A percentile compares a stretch with the other conserved stretches of the same genome.
These are phyloP conservation scores for Combretum micranthum DNA, from an alignment of 345 rosid genomes.

Conservation along the genomic window DNA sequence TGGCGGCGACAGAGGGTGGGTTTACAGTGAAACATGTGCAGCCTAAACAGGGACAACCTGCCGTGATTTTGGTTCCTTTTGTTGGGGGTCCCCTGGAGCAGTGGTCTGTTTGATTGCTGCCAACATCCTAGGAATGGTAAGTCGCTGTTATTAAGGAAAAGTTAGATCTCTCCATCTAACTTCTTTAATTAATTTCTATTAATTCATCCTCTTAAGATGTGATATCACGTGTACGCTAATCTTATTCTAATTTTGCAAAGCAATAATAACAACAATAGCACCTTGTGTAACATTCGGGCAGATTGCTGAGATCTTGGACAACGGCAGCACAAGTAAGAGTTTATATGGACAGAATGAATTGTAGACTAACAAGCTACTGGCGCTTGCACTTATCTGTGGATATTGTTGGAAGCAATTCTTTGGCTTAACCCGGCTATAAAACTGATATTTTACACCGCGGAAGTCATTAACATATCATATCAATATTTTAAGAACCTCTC, in stretches of 20 bases:
- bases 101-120: constrained; percentile 13
- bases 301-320: constrained; percentile 11
- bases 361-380: too few relatives aligned
- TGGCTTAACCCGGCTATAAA: too few relatives aligned
- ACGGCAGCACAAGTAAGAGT: constrained; percentile 7
- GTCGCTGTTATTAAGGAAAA: not conserved
- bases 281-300: constrained; percentile 9
- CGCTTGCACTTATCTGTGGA: too few relatives aligned
- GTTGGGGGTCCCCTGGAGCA: constrained; percentile 11
- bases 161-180: not conserved
- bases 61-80: constrained; percentile 6
- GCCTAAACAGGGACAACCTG: not conserved
- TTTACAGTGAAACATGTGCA: not conserved
- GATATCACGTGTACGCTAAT: not conserved
- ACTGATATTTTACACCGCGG: too few relatives aligned
- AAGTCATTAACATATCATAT: too few relatives aligned
- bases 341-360: not conserved
- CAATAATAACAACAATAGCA: constrained; percentile 5
- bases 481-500: too few relatives aligned
- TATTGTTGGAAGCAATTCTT: not conserved
- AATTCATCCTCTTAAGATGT: not conserved
- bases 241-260: not conserved
- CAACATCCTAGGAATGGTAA: constrained; percentile 12
- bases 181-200: not conserved
- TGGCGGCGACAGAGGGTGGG: too few relatives aligned